Evolutionary conservation across 1,139 yeast genomes (phyloP), one percentile per base, ranked within the genome.

Genomic region (Kazachstania sp.): DNA sequence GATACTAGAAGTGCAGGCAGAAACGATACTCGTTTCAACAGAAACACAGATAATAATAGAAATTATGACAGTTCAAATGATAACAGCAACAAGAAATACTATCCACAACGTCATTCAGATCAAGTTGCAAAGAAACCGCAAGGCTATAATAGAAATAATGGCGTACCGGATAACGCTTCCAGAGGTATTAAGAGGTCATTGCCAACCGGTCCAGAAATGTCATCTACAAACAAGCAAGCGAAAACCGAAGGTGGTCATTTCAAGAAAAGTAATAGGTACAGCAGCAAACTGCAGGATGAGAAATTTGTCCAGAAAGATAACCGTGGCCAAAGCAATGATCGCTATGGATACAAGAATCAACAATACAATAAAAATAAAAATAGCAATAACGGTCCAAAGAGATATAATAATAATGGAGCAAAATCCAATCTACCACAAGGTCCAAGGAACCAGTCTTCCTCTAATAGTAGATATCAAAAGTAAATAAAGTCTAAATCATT

Each of bases 391-490:
- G 30, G 16, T 12, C 16, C 44, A 26, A 30, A 13, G 37, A 28
- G 9, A 37, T 19, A 28, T 41, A 41, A 3, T 9, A 31, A 8
- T n/a, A 45, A 34, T 41, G 43, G 23, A 42, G 35, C 28, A 45
- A 47, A 28, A 18, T 49, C 46, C n/a, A 36, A 43, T 4, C 41
- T 54, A 11, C 59, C 60, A 1, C 58, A 55, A 30, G 60, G 59
- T 2, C 59, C 59, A 8, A 55, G 51, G 37, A 13, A 16, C 4
- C 37, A 39, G 3, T 38, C 47, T 7, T 51, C 48, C 18, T 30
- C 44, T 8, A 47, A 47, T 20, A 54, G 58, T 32, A 54, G 60
- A 35, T 57, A 57, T 39, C 60, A 56, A 29, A 32, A 40, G 30
- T 40, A 18, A 20, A 4, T 2, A 36, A 36, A 36, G 18, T 32